Percentiles rank a stretch among this genome's conserved stretches.
Evolutionary conservation across 1,139 yeast genomes (phyloP).

Genomic region (Yamadazyma sp.): DNA sequence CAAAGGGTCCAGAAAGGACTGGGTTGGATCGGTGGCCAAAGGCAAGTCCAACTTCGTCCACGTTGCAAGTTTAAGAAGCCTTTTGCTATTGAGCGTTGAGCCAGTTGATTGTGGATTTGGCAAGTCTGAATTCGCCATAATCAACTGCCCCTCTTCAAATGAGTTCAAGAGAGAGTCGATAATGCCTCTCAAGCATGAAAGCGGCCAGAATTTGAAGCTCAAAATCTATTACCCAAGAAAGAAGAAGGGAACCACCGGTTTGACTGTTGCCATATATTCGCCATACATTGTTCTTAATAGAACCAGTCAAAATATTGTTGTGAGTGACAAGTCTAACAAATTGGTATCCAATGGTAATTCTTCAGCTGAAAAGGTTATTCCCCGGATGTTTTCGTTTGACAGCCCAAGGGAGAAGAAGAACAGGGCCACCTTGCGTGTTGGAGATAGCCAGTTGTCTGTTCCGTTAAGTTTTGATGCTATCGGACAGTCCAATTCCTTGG

Average conservation of each 20-base stretch:
- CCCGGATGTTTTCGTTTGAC: conserved; percentile 85
- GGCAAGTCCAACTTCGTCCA: conserved; percentile 76
- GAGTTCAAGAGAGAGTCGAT: conserved; percentile 58
- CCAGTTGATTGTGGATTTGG: conserved; percentile 65
- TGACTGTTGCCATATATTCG: conserved; percentile 68
- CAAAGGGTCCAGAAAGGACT: conserved; percentile 68
- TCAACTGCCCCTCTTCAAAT: conserved; percentile 59
- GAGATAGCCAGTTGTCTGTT: conserved; percentile 72
- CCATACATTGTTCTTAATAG: conserved; percentile 84
- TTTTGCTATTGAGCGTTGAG: conserved; percentile 69
- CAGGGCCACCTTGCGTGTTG: conserved; percentile 68
- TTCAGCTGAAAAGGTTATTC: conserved; percentile 33
- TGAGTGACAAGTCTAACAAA: conserved; percentile 57
- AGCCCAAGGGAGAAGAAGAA: conserved; percentile 56
- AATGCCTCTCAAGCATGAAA: conserved; percentile 49
- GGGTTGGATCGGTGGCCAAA: conserved; percentile 60
- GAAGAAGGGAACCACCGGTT: conserved; percentile 44
- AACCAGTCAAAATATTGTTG: conserved; percentile 65
- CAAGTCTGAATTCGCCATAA: conserved; percentile 78
- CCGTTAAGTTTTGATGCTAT: conserved; percentile 87
- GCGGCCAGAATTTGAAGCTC: conserved; percentile 68
- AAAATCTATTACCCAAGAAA: conserved; percentile 63
- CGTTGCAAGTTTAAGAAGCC: conserved; percentile 71
- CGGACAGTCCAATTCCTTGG: conserved; percentile 75
- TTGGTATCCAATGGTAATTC: conserved; percentile 34